Percentiles rank a stretch among this genome's conserved stretches.
Evolutionary conservation across 805 yeast genomes (phyloP).

Genomic region (Suhomyces kilbournensis): DNA sequence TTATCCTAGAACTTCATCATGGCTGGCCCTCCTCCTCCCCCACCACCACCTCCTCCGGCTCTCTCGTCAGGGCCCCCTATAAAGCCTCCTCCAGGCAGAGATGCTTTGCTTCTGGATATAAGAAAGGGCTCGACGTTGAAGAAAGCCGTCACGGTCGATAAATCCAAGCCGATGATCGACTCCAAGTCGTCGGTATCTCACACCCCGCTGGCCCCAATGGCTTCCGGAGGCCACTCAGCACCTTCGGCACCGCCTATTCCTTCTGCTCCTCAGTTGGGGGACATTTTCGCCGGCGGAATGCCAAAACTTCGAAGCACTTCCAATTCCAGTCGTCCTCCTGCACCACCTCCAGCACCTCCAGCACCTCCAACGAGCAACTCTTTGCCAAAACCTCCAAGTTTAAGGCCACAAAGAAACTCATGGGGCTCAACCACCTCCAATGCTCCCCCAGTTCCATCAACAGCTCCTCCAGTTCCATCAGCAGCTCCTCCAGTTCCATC

Average conservation of each 20-base stretch:
- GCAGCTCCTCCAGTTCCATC: constrained; percentile 16
- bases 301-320: constrained; percentile 56
- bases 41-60: constrained; percentile 31
- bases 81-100: constrained; percentile 29
- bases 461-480: constrained; percentile 18
- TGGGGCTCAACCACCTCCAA: constrained; percentile 16
- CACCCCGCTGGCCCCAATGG: constrained; percentile 18
- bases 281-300: constrained; percentile 74
- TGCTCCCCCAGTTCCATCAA: constrained; percentile 12
- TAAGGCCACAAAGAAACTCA: constrained; percentile 10
- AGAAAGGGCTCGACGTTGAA: constrained; percentile 51
- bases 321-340: constrained; percentile 35
- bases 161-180: constrained; percentile 58
- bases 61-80: constrained; percentile 17
- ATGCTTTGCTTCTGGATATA: constrained; percentile 73
- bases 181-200: constrained; percentile 36
- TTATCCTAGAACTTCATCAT: constrained; percentile 5
- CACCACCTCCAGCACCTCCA: constrained; percentile 32
- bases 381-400: constrained; percentile 6
- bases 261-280: constrained; percentile 54
- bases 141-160: constrained; percentile 44
- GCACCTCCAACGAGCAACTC: constrained; percentile 24
- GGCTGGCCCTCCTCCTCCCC: constrained; percentile 34
- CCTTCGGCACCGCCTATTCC: constrained; percentile 20
- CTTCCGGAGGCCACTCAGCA: constrained; percentile 19